Evolutionary conservation across 345 rosid species (phyloP), one percentile per base, ranked within the genome.

Genomic region (Crucihimalaya himalaica): DNA sequence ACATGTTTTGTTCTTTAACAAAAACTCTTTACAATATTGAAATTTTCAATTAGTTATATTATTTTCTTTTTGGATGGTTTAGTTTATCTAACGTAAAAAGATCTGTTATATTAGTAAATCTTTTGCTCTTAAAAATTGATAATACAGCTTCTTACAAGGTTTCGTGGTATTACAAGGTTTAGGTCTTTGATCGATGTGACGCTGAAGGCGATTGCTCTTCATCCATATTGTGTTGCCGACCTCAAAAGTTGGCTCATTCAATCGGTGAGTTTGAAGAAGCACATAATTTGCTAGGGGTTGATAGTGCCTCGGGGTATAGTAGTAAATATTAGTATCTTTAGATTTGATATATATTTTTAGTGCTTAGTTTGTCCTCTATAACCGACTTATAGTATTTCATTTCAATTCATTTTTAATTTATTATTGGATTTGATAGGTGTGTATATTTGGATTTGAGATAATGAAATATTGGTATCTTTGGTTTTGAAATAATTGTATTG

Each of bases 191-290:
- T 52, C 63, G 6, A 29, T 63, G 48, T 64, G 65, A 54, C 48
- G 9, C 57, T 64, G 77, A 63, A 16, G 71, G 29, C 35, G 77
- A 73, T 73, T 31, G 50, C 40, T 54, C 47, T 53, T 64, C 71
- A 55, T 55, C 9, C 50, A 64, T 55, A 32, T 32, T 67, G 65
- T 40, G 71, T 64, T 73, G 65, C 77, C 77, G 71, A 73, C 71
- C 71, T 64, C 50, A 32, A 45, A 63, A 23, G 21, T 16, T 34
- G n/a, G 39, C 11, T 73, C 64, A 64, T 64, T 43, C 48, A 21
- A 32, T 63, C 11, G 0, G 65, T 45, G 64, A 11, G 77, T 63
- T 72, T 72, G 11, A 20, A 21, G 28, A 47, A 21, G 19, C 10
- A 19, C 5, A 62, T 8, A 15, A 15, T 16, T 52, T 52, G 45